Evolutionary conservation across 1,139 yeast species (phyloP), one percentile per base, ranked within the genome.

Genomic region (Geotrichum phurueaensis): DNA sequence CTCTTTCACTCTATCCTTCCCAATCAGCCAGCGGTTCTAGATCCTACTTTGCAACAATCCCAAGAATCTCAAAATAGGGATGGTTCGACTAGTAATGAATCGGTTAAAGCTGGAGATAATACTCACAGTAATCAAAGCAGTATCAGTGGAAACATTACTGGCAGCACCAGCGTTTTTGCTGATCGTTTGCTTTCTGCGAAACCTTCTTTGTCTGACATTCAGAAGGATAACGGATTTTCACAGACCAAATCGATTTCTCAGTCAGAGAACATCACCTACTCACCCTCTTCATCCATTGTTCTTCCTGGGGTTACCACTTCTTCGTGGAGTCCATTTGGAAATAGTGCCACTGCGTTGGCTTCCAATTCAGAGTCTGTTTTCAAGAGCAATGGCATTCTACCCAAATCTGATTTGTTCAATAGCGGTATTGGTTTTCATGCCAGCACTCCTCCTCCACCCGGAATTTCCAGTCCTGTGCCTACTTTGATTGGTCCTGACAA

Each of bases 401-500:
- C 63, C 3, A 57, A 60, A 51, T 43, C 36, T 10, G 60, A 60
- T 47, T 51, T 59, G 51, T 39, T 59, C 10, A 50, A 29, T 22
- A 36, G 48, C 18, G 61, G 61, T 7, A 48, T 59, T 3, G 58
- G 58, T 49, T 53, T 60, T 55, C 63, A 57, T 48, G 27, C 60
- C 12, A 59, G 64, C 23, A 61, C 67, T 2, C 70, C 71, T 5
- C 71, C 71, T 47, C 39, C 47, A 7, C 71, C 73, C 4, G 71
- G 71, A 1, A 65, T 68, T 29, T 33, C 65, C n/a, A 60, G 57
- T 25, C 65, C 63, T n/a, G 15, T 60, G 12, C 62, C 65, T 6
- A 53, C 53, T 15, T 54, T 69, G 13, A 57, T 74, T 3, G 65
- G 73, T 20, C 79, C 83, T 0, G 81, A 76, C 25, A 74, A 78